phyloP scores from a whole-genome alignment of 345 rosid species.

The Anacardium occidentale region DNA sequence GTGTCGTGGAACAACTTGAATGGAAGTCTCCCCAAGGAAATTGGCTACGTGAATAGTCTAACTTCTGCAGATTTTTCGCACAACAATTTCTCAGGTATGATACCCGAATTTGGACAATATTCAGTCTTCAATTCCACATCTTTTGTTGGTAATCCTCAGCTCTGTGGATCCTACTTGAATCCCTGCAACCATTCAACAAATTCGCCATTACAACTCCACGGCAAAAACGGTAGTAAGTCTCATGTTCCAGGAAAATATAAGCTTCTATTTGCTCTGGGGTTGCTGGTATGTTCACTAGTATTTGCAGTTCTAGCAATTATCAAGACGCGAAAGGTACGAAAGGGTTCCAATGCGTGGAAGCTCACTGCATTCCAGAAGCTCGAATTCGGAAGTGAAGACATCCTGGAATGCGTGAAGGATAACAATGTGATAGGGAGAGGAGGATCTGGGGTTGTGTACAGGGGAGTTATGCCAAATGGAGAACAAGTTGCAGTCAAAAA shows the following conservation, averaged over 20 bases:
- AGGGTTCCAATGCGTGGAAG: slow-evolving; percentile 63
- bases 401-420: slow-evolving; percentile 87
- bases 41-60: slow-evolving; percentile 77
- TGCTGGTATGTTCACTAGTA: slow-evolving; percentile 62
- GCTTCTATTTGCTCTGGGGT: slow-evolving; percentile 73
- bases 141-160: slow-evolving; percentile 78
- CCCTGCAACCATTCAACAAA: slow-evolving; percentile 51
- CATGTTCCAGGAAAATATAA: slow-evolving; percentile 53
- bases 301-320: slow-evolving; percentile 64
- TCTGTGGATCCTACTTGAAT: slow-evolving; percentile 68
- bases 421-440: slow-evolving; percentile 87
- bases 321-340: slow-evolving; percentile 48
- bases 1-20: slow-evolving; percentile 71
- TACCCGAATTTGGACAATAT: slow-evolving; percentile 80
- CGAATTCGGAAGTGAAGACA: slow-evolving; percentile 63
- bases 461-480: slow-evolving; percentile 82
- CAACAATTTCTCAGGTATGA: slow-evolving; percentile 72
- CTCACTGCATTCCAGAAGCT: slow-evolving; percentile 79
- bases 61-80: slow-evolving; percentile 84
- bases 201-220: slow-evolving; percentile 30
- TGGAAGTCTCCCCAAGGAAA: slow-evolving; percentile 54
- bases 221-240: slow-evolving; percentile 28
- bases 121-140: slow-evolving; percentile 77
- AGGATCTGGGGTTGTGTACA: slow-evolving; percentile 88
- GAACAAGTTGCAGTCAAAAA: slow-evolving; percentile 86